Conservation (phyloP, 1,284 basidiomycete genomes). For the Vanrija pseudolonga region DNA sequence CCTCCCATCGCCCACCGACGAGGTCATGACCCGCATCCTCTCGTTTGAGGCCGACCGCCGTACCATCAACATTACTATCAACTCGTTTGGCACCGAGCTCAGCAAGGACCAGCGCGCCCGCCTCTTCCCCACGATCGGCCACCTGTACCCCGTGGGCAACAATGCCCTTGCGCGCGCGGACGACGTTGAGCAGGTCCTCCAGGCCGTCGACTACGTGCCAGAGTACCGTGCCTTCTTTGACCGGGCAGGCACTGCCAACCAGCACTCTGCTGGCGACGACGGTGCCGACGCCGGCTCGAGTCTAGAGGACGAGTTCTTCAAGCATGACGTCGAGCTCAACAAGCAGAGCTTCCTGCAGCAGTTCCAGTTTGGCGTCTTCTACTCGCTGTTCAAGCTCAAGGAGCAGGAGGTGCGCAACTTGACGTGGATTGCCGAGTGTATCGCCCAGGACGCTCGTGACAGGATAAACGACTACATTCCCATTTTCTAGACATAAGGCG, state of each 20-base stretch:
- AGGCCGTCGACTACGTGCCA: constrained; percentile 77
- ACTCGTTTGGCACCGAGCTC: constrained; percentile 94
- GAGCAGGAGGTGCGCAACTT: constrained; percentile 98
- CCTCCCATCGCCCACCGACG: constrained; percentile 77
- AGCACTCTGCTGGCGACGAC: constrained; percentile 19
- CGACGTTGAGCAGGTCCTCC: constrained; percentile 89
- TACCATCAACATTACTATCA: constrained; percentile 98
- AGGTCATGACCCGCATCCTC: constrained; percentile 85
- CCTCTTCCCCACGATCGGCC: constrained; percentile 90
- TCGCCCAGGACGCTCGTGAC: constrained; percentile 83
- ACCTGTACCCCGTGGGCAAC: constrained; percentile 93
- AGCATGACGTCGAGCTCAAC: constrained; percentile 87
- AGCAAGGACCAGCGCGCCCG: constrained; percentile 94
- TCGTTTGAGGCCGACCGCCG: constrained; percentile 96
- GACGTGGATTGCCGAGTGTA: constrained; percentile 97
- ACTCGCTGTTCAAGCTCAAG: constrained; percentile 92
- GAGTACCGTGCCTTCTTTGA: constrained; percentile 93
- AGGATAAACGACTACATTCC: constrained; percentile 90
- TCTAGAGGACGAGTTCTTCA: constrained; percentile 95
- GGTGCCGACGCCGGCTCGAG: constrained; percentile 46
- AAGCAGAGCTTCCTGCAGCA: constrained; percentile 92
- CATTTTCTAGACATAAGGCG: constrained; percentile 52
- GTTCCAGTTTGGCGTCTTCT: constrained; percentile 90
- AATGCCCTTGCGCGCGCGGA: constrained; percentile 90
- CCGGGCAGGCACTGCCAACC: constrained; percentile 48